Conservation (phyloP, 805 yeast genomes). For the Zygoascus flipseniorum region DNA sequence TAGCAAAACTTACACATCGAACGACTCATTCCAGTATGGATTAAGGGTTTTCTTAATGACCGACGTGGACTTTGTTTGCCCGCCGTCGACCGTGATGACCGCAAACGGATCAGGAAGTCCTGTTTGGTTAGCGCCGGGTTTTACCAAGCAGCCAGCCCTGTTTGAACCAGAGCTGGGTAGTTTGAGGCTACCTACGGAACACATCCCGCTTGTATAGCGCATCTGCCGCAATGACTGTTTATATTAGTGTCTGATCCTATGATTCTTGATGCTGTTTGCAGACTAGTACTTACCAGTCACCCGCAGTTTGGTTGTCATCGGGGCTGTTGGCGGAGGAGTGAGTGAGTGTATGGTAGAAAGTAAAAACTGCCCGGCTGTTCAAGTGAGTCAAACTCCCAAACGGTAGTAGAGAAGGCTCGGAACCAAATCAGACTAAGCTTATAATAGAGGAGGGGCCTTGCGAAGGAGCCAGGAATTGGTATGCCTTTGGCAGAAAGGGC, state of each 20-base stretch:
- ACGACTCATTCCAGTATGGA: conserved; percentile 96
- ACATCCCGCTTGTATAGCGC: conserved; percentile 92
- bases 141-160: background rate
- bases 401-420: background rate
- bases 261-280: background rate
- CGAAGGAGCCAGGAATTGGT: too few relatives aligned
- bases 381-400: background rate
- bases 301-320: conserved; percentile 12
- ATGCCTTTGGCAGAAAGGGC: too few relatives aligned
- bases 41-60: conserved; percentile 89
- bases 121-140: conserved; percentile 18
- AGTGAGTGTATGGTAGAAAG: background rate
- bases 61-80: conserved; percentile 89
- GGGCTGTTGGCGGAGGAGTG: background rate
- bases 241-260: background rate
- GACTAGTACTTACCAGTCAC: conserved; percentile 15
- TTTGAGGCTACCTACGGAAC: conserved; percentile 28
- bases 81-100: conserved; percentile 93
- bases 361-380: background rate
- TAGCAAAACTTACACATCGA: conserved; percentile 40
- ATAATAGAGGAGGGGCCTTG: too few relatives aligned
- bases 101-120: conserved; percentile 97
- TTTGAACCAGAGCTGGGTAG: background rate
- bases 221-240: conserved; percentile 79
- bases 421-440: too few relatives aligned